Evolutionary conservation across 495 filamentous ascomycete genomes (phyloP).

Genomic region (Evernia prunastri): DNA sequence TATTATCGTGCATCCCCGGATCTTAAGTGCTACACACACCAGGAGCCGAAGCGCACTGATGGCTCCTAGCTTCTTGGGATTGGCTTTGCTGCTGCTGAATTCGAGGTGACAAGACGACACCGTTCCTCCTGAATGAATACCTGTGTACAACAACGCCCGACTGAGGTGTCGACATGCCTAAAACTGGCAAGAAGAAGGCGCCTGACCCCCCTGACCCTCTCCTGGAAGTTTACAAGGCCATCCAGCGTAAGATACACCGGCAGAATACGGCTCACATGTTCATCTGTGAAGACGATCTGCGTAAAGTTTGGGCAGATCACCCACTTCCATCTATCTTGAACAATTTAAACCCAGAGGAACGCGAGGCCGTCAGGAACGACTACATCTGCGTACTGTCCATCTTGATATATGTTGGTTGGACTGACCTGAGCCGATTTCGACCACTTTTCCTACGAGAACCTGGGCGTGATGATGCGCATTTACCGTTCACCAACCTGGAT

Average conservation of each 20-base stretch:
- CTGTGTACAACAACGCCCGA: neutral
- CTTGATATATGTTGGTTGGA: constrained; percentile 13
- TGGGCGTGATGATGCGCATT: neutral
- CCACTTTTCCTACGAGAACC: constrained; percentile 3
- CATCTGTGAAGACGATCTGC: constrained; percentile 11
- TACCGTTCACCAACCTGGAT: neutral
- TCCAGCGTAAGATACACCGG: constrained; percentile 3
- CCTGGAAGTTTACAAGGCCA: neutral
- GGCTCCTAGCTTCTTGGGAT: neutral
- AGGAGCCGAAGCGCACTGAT: neutral
- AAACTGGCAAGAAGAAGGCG: neutral
- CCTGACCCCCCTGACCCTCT: neutral
- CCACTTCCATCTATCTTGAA: neutral
- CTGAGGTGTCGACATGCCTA: neutral
- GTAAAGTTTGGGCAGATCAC: neutral
- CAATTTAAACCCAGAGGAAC: neutral
- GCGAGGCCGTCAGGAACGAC: neutral
- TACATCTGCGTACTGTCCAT: constrained; percentile 12
- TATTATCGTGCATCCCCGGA: too few relatives aligned
- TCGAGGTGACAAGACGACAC: neutral
- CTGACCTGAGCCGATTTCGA: constrained; percentile 12
- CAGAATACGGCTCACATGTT: neutral
- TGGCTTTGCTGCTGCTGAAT: neutral
- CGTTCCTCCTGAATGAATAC: neutral
- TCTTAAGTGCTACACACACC: neutral